Percentiles rank a stretch among this genome's conserved stretches.
Evolutionary conservation across 169 alveolate species (phyloP).

Genomic region (Plasmodium yoelii): DNA sequence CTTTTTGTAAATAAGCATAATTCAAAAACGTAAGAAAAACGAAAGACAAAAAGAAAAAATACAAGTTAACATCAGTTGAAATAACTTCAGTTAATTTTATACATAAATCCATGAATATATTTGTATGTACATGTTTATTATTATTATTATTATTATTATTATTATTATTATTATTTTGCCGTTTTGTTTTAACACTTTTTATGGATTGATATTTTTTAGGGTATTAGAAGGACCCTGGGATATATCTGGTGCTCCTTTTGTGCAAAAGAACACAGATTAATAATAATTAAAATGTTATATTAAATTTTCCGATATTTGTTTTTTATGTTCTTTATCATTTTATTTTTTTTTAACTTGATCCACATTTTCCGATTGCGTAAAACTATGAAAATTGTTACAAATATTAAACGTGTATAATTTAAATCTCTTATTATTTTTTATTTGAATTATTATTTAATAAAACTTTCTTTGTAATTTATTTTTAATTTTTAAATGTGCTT

Average conservation of each 20-base stretch:
- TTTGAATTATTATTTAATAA: too few relatives aligned
- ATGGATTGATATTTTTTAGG: slow-evolving; percentile 2
- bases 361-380: too few relatives aligned
- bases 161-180: slow-evolving; percentile 4
- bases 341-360: neutral
- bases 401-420: too few relatives aligned
- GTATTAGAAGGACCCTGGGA: slow-evolving; percentile 43
- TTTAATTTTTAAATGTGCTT: too few relatives aligned
- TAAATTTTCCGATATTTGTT: neutral
- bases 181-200: neutral
- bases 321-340: neutral
- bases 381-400: too few relatives aligned
- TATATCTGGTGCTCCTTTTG: slow-evolving; percentile 11
- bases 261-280: neutral
- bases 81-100: neutral
- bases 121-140: neutral
- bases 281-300: neutral
- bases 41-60: neutral
- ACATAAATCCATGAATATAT: neutral
- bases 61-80: neutral
- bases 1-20: slow-evolving; percentile 52
- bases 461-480: too few relatives aligned
- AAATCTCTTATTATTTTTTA: too few relatives aligned
- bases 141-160: too few relatives aligned
- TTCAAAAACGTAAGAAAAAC: slow-evolving; percentile 44